Conservation (phyloP, 768 basidiomycete genomes). For the Rhodotorula toruloides region DNA sequence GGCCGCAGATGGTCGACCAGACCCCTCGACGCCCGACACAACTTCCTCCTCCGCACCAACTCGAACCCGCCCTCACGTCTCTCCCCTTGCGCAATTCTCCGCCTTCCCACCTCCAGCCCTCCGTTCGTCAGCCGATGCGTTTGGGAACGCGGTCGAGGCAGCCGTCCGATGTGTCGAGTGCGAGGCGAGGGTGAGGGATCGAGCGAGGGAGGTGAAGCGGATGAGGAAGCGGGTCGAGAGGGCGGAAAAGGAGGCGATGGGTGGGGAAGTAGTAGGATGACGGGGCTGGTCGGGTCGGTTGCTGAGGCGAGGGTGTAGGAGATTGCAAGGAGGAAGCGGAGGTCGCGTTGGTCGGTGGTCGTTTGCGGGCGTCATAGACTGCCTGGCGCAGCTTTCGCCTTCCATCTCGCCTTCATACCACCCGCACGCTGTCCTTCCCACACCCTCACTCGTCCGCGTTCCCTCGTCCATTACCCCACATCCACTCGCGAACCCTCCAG, state of each 20-base stretch:
- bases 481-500: background rate
- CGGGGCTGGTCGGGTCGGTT: too few relatives aligned
- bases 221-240: background rate
- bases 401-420: too few relatives aligned
- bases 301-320: background rate
- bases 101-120: slow-evolving; percentile 17
- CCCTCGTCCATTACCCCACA: background rate
- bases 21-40: background rate
- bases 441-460: background rate
- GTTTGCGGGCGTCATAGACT: too few relatives aligned
- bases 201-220: slow-evolving; percentile 9
- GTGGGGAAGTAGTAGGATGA: background rate
- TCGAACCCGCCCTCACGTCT: background rate
- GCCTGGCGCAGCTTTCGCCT: too few relatives aligned
- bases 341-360: too few relatives aligned
- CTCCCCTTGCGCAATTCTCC: slow-evolving; percentile 22
- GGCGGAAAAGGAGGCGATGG: background rate
- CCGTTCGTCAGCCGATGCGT: background rate
- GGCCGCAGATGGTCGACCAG: too few relatives aligned
- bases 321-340: background rate
- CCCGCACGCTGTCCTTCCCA: too few relatives aligned
- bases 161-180: background rate
- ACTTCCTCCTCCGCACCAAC: background rate
- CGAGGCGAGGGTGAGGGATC: slow-evolving; percentile 3
- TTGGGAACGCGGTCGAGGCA: background rate